These are phyloP conservation scores for Talaromyces pinophilus DNA, from an alignment of 2,329 filamentous ascomycete genomes.

Conservation along the genomic window DNA sequence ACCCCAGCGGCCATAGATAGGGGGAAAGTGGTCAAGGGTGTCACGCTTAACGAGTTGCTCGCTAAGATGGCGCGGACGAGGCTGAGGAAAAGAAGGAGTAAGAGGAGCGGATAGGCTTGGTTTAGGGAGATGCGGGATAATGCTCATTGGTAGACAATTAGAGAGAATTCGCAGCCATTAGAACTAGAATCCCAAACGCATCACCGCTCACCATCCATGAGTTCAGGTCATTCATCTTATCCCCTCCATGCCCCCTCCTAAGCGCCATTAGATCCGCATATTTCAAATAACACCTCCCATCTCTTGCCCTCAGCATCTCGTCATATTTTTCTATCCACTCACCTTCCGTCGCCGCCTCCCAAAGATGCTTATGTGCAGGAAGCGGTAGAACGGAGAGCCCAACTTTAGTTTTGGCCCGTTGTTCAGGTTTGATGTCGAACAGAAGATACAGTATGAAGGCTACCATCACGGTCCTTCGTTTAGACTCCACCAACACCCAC, in stretches of 20 bases:
- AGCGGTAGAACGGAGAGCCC: conserved; percentile 1
- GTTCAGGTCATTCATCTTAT: conserved; percentile 2
- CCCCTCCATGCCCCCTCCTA: neutral
- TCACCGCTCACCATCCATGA: conserved; percentile 3
- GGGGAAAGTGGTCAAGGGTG: neutral
- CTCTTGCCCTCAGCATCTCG: neutral
- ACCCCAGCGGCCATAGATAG: neutral
- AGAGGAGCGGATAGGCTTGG: neutral
- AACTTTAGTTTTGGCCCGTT: neutral
- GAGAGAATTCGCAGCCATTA: conserved; percentile 2
- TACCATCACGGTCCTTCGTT: conserved; percentile 1
- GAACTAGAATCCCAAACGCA: conserved; percentile 2
- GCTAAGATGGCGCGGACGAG: neutral
- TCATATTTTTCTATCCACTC: conserved; percentile 3
- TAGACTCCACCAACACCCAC: neutral
- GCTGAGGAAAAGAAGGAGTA: neutral
- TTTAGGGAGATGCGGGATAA: neutral
- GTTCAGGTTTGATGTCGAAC: conserved; percentile 3
- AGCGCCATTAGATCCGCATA: neutral
- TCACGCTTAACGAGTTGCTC: neutral
- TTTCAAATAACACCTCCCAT: neutral
- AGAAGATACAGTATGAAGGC: conserved; percentile 1
- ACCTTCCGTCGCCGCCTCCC: neutral
- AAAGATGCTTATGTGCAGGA: neutral
- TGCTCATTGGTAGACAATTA: neutral